Evolutionary conservation across 2,329 filamentous ascomycete species (phyloP).

Genomic region (Aspergillus hiratsukae): DNA sequence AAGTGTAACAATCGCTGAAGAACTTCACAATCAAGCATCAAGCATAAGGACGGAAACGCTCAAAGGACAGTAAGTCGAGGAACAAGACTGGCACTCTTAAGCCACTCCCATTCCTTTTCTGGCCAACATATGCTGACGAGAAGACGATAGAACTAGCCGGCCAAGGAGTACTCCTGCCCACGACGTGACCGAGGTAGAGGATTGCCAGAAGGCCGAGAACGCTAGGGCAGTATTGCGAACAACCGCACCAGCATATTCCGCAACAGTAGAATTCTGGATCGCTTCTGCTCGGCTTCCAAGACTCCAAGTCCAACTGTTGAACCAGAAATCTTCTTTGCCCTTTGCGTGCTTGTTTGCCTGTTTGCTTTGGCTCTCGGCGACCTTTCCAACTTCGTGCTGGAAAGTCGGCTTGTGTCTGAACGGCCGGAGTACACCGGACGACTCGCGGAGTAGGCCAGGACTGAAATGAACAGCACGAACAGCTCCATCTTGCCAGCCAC

Average conservation of each 20-base stretch:
- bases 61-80: not conserved
- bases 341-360: not conserved
- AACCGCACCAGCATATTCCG: not conserved
- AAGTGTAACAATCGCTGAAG: not conserved
- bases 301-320: not conserved
- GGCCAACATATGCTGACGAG: constrained; percentile 8
- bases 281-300: not conserved
- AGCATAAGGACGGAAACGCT: constrained; percentile 1
- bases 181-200: constrained; percentile 8
- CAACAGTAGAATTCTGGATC: not conserved
- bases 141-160: constrained; percentile 14
- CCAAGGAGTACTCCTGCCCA: constrained; percentile 10
- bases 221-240: constrained; percentile 1
- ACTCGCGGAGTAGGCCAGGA: not conserved
- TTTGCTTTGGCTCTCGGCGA: not conserved
- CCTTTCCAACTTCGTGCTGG: not conserved
- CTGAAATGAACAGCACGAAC: not conserved
- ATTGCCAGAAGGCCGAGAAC: constrained; percentile 9
- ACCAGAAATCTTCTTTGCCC: not conserved
- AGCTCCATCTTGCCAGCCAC: not conserved
- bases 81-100: constrained; percentile 1
- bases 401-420: not conserved
- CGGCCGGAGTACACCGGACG: not conserved
- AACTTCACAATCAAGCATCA: constrained; percentile 2
- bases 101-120: constrained; percentile 16